Percentiles rank a stretch among this genome's conserved stretches.
These are phyloP conservation scores for Lunasporangiospora selenospora DNA, from an alignment of 192 early-diverging fungal species.

Conservation along the genomic window DNA sequence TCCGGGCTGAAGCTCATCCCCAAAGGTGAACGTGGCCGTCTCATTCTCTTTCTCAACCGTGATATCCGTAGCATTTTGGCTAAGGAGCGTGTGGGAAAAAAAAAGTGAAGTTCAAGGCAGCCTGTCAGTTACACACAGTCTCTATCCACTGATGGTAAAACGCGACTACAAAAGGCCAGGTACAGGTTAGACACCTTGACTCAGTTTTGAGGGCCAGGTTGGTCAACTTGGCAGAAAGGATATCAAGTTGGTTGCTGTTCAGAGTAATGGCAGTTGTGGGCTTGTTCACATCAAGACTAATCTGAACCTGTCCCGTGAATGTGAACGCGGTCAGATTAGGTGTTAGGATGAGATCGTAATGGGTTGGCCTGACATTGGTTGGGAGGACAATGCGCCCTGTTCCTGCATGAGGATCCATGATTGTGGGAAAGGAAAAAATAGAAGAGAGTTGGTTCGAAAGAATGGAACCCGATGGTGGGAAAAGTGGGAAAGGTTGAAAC, in stretches of 20 bases:
- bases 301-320: conserved; percentile 67
- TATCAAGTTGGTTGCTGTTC: conserved; percentile 71
- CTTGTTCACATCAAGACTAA: conserved; percentile 66
- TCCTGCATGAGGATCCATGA: conserved; percentile 49
- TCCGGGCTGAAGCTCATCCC: conserved; percentile 57
- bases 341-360: conserved; percentile 83
- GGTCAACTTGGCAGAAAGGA: conserved; percentile 58
- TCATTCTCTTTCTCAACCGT: conserved; percentile 51
- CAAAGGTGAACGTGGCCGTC: conserved; percentile 65
- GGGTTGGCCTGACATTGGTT: conserved; percentile 80
- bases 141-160: too few species aligned
- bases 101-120: not conserved
- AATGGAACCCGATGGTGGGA: too few species aligned
- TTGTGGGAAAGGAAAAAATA: not conserved
- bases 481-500: not conserved
- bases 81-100: conserved; percentile 1
- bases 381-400: conserved; percentile 79
- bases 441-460: too few species aligned
- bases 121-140: too few species aligned
- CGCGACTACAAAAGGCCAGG: not conserved
- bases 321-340: conserved; percentile 84
- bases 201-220: conserved; percentile 59
- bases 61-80: conserved; percentile 53
- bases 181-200: conserved; percentile 42
- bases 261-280: conserved; percentile 69